A percentile compares a stretch with the other conserved stretches of the same genome.
Evolutionary conservation across 1,284 basidiomycete genomes (phyloP).

Genomic region (Pholiota adiposa): DNA sequence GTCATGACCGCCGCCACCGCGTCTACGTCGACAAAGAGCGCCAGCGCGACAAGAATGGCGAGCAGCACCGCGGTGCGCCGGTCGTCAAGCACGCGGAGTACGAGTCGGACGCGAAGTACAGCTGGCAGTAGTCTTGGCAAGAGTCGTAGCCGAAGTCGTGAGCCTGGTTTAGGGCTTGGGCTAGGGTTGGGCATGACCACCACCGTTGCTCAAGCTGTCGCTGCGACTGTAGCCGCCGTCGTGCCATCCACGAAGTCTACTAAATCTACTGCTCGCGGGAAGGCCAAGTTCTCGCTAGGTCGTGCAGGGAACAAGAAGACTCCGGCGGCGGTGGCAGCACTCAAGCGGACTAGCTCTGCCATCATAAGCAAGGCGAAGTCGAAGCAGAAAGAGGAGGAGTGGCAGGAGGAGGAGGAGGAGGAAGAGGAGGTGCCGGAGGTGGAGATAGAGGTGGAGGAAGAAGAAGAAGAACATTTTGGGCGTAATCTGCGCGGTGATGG

Average conservation of each 20-base stretch:
- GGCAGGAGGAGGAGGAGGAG: constrained; percentile 9
- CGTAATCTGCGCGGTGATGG: constrained; percentile 4
- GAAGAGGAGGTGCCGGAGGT: constrained; percentile 9
- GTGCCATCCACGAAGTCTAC: not conserved
- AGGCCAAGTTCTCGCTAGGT: constrained; percentile 18
- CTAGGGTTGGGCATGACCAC: constrained; percentile 21
- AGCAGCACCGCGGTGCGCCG: not conserved
- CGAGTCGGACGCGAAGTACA: constrained; percentile 14
- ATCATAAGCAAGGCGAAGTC: constrained; percentile 1
- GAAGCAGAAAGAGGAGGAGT: constrained; percentile 5
- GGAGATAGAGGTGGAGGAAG: constrained; percentile 3
- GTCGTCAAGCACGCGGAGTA: constrained; percentile 8
- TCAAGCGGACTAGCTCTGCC: constrained; percentile 24
- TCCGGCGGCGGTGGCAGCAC: not conserved
- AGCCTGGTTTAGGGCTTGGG: constrained; percentile 17
- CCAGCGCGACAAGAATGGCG: not conserved
- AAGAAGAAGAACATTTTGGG: constrained; percentile 7
- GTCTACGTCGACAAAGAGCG: not conserved
- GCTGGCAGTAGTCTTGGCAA: constrained; percentile 18
- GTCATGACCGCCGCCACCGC: not conserved
- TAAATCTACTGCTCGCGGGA: constrained; percentile 4
- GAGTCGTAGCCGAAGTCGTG: constrained; percentile 30
- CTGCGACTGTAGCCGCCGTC: not conserved
- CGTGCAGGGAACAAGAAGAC: constrained; percentile 8
- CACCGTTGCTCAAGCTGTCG: constrained; percentile 7